These are phyloP conservation scores for Tephrocybe rancida DNA, from an alignment of 768 basidiomycete species.

Conservation along the genomic window DNA sequence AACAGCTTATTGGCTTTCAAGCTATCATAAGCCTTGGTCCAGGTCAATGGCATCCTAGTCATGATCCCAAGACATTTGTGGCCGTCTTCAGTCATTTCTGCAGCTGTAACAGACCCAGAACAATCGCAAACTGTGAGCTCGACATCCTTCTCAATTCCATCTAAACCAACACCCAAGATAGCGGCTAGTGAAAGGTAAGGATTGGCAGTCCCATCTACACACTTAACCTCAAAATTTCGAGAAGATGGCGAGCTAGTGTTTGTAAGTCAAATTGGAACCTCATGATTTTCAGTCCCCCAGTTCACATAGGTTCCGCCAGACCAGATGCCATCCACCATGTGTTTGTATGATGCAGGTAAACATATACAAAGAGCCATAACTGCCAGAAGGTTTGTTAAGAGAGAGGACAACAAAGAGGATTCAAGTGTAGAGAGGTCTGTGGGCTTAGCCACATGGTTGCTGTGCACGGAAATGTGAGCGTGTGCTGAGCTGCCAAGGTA, in stretches of 20 bases:
- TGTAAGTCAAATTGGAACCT: constrained; percentile 63
- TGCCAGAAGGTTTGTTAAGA: constrained; percentile 60
- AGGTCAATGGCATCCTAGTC: constrained; percentile 50
- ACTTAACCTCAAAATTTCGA: constrained; percentile 65
- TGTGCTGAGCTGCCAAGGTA: constrained; percentile 60
- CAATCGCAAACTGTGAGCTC: constrained; percentile 42
- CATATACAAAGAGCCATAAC: constrained; percentile 61
- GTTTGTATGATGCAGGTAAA: constrained; percentile 59
- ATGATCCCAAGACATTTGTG: constrained; percentile 48
- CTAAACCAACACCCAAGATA: constrained; percentile 54
- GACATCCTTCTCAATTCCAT: constrained; percentile 46
- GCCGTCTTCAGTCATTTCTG: constrained; percentile 45
- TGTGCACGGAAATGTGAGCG: constrained; percentile 66
- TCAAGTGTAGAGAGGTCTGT: constrained; percentile 45
- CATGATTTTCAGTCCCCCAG: constrained; percentile 74
- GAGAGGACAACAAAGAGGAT: constrained; percentile 60
- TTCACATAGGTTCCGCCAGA: constrained; percentile 69
- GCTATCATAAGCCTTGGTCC: constrained; percentile 46
- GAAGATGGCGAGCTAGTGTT: constrained; percentile 47
- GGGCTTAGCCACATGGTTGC: constrained; percentile 20
- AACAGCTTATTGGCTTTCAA: constrained; percentile 41
- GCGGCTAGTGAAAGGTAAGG: constrained; percentile 62
- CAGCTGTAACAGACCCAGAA: constrained; percentile 32
- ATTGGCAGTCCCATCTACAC: constrained; percentile 65
- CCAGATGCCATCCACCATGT: constrained; percentile 69